These are phyloP conservation scores for Termitomyces sp. DNA, from an alignment of 768 basidiomycete species.

Conservation along the genomic window DNA sequence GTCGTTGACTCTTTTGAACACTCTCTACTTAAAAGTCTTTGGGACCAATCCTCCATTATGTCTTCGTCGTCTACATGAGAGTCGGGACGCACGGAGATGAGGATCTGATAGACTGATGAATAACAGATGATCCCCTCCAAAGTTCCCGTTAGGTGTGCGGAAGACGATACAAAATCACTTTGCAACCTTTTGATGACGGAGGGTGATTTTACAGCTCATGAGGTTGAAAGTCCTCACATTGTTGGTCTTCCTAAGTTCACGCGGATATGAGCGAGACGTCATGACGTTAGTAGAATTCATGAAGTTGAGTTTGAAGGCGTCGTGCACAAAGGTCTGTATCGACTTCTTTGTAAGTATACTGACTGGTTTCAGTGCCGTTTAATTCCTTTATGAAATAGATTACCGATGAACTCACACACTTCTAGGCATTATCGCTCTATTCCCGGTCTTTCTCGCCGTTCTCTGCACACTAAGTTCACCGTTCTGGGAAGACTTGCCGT, in stretches of 20 bases:
- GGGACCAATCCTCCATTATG: no score
- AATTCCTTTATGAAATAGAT: no score
- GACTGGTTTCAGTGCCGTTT: background rate
- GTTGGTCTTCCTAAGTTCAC: constrained; percentile 10
- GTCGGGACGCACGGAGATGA: no score
- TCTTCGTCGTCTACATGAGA: no score
- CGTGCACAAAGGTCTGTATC: constrained; percentile 1
- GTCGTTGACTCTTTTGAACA: no score
- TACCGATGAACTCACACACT: background rate
- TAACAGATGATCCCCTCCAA: no score
- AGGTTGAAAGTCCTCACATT: constrained; percentile 7
- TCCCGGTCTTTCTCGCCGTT: background rate
- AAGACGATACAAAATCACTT: constrained; percentile 17
- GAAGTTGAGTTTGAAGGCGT: constrained; percentile 8
- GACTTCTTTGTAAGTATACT: background rate
- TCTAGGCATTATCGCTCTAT: background rate
- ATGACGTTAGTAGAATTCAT: background rate
- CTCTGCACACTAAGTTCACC: background rate
- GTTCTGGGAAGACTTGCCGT: background rate
- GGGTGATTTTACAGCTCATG: constrained; percentile 10
- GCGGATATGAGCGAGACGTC: constrained; percentile 4
- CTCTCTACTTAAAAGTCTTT: no score
- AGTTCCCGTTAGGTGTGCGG: constrained; percentile 19
- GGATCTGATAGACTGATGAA: no score
- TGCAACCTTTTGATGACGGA: constrained; percentile 1